These are phyloP conservation scores for Tulasnella sp. DNA, from an alignment of 768 basidiomycete genomes.

Conservation along the genomic window DNA sequence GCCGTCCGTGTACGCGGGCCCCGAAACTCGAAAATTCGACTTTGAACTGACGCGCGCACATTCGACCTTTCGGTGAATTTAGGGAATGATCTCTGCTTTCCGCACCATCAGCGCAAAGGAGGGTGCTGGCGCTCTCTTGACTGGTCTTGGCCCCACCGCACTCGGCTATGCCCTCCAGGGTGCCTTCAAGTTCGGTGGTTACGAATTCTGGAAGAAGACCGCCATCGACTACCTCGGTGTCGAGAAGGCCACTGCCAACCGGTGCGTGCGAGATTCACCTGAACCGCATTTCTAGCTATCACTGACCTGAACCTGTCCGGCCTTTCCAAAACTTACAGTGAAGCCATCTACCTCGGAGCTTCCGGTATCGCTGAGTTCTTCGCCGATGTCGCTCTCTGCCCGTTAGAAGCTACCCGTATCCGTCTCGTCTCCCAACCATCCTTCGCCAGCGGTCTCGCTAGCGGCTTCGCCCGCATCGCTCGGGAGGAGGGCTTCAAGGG, in stretches of 20 bases:
- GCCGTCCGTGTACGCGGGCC: not conserved
- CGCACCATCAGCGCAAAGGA: conserved; percentile 71
- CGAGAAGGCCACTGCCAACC: conserved; percentile 67
- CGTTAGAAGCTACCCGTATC: conserved; percentile 61
- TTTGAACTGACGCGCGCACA: not conserved
- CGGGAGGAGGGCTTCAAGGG: conserved; percentile 43
- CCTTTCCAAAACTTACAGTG: conserved; percentile 60
- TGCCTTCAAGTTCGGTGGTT: conserved; percentile 98
- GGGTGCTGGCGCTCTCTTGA: conserved; percentile 84
- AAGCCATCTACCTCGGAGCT: conserved; percentile 87
- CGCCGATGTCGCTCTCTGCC: conserved; percentile 94
- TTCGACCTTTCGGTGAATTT: not conserved
- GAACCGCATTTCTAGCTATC: not conserved
- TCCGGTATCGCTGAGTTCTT: conserved; percentile 95
- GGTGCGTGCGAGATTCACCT: conserved; percentile 26
- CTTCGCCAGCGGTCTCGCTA: conserved; percentile 42
- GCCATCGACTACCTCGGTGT: conserved; percentile 84
- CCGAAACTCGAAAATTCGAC: not conserved
- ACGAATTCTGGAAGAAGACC: conserved; percentile 91
- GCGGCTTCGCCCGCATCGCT: conserved; percentile 42
- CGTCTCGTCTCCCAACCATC: conserved; percentile 44
- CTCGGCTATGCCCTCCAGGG: conserved; percentile 94
- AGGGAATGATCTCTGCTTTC: conserved; percentile 59
- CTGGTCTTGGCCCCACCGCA: conserved; percentile 89
- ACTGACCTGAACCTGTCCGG: not conserved